A percentile compares a stretch with the other conserved stretches of the same genome.
These are phyloP conservation scores for Plantago major DNA, from an alignment of 257 asterid genomes.

Conservation along the genomic window DNA sequence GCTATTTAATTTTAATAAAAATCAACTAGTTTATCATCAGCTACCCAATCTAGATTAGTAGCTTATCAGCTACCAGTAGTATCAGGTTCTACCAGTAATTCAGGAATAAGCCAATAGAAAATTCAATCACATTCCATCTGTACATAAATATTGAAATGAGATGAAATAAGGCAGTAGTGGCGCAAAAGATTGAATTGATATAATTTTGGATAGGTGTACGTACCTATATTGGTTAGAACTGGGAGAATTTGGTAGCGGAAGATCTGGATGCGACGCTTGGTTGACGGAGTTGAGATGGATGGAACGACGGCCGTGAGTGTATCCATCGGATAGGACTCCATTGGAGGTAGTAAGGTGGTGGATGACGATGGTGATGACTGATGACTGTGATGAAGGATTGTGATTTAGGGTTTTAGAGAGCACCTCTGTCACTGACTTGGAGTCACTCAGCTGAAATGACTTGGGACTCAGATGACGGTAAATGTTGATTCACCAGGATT, in stretches of 20 bases:
- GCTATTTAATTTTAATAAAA: too few species aligned
- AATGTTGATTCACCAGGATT: too few species aligned
- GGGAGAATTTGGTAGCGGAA: constrained; percentile 72
- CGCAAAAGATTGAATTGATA: background rate
- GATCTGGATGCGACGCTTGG: constrained; percentile 63
- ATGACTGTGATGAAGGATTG: constrained; percentile 22
- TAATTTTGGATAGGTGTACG: constrained; percentile 22
- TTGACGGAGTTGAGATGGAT: constrained; percentile 57
- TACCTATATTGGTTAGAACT: constrained; percentile 49
- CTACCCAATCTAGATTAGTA: too few species aligned
- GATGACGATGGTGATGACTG: background rate
- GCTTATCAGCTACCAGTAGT: too few species aligned
- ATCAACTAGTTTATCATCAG: too few species aligned
- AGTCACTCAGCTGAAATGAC: too few species aligned
- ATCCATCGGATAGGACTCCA: constrained; percentile 51
- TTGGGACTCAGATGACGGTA: too few species aligned
- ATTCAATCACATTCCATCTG: too few species aligned
- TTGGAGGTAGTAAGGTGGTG: constrained; percentile 15
- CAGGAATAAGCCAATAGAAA: too few species aligned
- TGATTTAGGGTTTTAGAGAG: constrained; percentile 43
- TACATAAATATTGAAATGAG: too few species aligned
- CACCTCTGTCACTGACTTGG: background rate
- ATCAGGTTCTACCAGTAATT: too few species aligned
- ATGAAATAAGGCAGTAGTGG: too few species aligned
- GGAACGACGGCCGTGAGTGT: constrained; percentile 45